Evolutionary conservation across 148 eudicot species (phyloP).

Genomic region (Persicaria maculosa): DNA sequence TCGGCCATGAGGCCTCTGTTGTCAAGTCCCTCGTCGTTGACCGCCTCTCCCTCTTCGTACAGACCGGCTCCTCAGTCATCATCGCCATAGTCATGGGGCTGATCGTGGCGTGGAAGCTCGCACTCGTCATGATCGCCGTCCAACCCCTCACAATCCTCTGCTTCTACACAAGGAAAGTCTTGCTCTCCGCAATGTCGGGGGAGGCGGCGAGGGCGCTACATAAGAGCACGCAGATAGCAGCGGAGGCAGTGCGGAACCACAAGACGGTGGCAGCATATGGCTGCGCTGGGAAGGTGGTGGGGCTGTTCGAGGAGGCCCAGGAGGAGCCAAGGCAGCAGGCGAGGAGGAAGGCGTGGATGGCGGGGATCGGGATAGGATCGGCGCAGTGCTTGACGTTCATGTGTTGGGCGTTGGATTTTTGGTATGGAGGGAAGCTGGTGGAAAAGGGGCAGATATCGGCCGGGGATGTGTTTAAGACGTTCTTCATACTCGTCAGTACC

Average conservation of each 20-base stretch:
- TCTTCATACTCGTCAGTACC: slow-evolving; percentile 83
- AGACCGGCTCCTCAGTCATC: slow-evolving; percentile 61
- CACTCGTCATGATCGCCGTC: slow-evolving; percentile 83
- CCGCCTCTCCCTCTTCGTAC: slow-evolving; percentile 62
- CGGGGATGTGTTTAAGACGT: slow-evolving; percentile 87
- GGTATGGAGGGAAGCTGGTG: slow-evolving; percentile 84
- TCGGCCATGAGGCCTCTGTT: slow-evolving; percentile 68
- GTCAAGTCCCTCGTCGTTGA: slow-evolving; percentile 87
- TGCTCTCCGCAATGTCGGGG: slow-evolving; percentile 50
- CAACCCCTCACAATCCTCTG: slow-evolving; percentile 86
- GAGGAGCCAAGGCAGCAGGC: slow-evolving; percentile 74
- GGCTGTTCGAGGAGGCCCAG: slow-evolving; percentile 73
- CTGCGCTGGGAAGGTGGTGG: slow-evolving; percentile 47
- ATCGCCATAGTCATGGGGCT: slow-evolving; percentile 75
- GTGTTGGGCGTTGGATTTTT: slow-evolving; percentile 95
- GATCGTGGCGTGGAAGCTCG: slow-evolving; percentile 82
- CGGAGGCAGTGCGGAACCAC: slow-evolving; percentile 86
- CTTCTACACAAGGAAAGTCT: slow-evolving; percentile 67
- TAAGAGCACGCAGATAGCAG: slow-evolving; percentile 75
- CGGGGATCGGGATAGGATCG: slow-evolving; percentile 76
- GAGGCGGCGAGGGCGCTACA: slow-evolving; percentile 63
- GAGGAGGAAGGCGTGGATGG: slow-evolving; percentile 69
- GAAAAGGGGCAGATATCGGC: slow-evolving; percentile 66
- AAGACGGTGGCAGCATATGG: slow-evolving; percentile 79
- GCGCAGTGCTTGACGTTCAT: slow-evolving; percentile 84